Evolutionary conservation across 768 basidiomycete species (phyloP), one percentile per base, ranked within the genome.

Genomic region (Pleurotus eryngii): DNA sequence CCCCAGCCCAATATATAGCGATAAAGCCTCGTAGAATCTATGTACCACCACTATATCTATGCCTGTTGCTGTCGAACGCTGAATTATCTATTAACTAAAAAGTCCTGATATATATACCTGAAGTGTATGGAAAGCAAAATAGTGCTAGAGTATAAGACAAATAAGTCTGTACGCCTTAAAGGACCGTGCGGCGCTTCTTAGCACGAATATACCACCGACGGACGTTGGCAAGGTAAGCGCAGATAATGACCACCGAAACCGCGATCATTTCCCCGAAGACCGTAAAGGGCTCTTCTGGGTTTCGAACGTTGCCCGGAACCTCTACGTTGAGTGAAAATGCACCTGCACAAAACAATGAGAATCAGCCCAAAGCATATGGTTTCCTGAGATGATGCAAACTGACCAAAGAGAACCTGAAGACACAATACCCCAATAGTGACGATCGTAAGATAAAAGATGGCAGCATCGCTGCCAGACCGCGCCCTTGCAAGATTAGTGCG

Each of bases 391-490:
- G 24, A 66, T 81, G 46, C 61, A 9, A 35, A 35, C 30, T 11
- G 30, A 89, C 86, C 86, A 37, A 81, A 74, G 37, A 84, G 56
- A 5, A 85, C 74, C 61, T 86, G 85, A 45, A 87, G 75, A 42
- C 85, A 85, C 14, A 92, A 65, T 30, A 89, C 81, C 1, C 81
- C 83, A 45, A 95, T 76, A 62, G 77, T 82, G 55, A 93, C 78
- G n/a, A 80, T 66, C 0, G 87, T 84, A 4, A 96, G 76, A 47
- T 78, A 76, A 12, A 95, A 65, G 18, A 94, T 70, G 12, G 85
- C 81, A 61, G 80, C 82, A 67, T 90, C 90, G 4, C 81, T 82
- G 4, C 81, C 82, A 6, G 78, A 75, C 67, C 87, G 86, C 1
- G 85, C 80, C 35, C 76, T 74, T 5, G 81, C 78, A 37, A 85